phyloP scores from a whole-genome alignment of 1,284 basidiomycete genomes.

The Ustilago cynodontis region DNA sequence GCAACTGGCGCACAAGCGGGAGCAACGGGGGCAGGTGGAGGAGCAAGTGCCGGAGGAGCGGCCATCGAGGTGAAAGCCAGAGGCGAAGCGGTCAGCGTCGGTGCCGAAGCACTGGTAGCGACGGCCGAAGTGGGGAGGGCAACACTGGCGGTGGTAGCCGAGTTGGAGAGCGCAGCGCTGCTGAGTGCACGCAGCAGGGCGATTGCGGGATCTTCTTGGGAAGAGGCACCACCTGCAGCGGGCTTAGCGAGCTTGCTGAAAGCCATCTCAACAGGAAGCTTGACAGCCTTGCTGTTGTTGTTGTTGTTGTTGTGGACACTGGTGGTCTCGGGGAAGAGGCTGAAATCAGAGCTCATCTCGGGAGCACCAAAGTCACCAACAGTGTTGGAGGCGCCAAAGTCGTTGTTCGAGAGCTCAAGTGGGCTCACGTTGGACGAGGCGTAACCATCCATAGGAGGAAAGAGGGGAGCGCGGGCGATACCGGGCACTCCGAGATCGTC shows the following conservation, averaged over 20 bases:
- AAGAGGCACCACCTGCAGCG: slow-evolving; percentile 18
- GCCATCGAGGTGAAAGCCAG: slow-evolving; percentile 42
- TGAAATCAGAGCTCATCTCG: slow-evolving; percentile 50
- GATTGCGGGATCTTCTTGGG: slow-evolving; percentile 49
- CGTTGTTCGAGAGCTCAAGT: slow-evolving; percentile 36
- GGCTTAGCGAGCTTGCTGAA: slow-evolving; percentile 56
- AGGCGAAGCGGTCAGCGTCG: slow-evolving; percentile 46
- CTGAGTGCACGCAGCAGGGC: slow-evolving; percentile 54
- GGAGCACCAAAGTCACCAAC: slow-evolving; percentile 50
- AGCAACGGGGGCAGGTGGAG: slow-evolving; percentile 18
- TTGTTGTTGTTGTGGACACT: not conserved
- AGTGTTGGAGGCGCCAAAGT: slow-evolving; percentile 34
- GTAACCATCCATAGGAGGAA: slow-evolving; percentile 44
- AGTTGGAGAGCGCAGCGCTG: slow-evolving; percentile 50
- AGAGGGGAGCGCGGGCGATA: slow-evolving; percentile 56
- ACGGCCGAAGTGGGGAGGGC: slow-evolving; percentile 1
- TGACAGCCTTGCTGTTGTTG: slow-evolving; percentile 8
- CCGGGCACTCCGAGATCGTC: slow-evolving; percentile 57
- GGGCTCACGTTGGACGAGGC: slow-evolving; percentile 56
- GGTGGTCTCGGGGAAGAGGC: slow-evolving; percentile 52
- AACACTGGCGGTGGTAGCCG: slow-evolving; percentile 26
- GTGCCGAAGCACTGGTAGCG: slow-evolving; percentile 21
- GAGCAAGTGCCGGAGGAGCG: slow-evolving; percentile 22
- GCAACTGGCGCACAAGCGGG: slow-evolving; percentile 9
- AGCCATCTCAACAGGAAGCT: slow-evolving; percentile 53